phyloP scores from a whole-genome alignment of 345 rosid genomes.

The Gossypium herbaceum region DNA sequence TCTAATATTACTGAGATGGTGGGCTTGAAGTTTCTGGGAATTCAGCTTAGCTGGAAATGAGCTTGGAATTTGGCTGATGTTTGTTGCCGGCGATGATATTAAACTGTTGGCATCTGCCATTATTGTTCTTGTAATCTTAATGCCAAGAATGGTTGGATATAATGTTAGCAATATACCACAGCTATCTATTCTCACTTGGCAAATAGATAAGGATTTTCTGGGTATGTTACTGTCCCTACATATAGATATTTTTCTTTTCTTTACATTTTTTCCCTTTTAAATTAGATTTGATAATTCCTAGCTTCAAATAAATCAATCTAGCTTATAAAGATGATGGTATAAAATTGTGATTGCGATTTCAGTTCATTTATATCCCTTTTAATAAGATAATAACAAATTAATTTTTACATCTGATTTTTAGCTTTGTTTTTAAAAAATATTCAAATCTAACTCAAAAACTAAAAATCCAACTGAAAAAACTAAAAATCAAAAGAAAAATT shows the following conservation, averaged over 20 bases:
- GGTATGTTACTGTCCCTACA: neutral
- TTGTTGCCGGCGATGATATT: constrained; percentile 9
- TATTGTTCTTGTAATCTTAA: neutral
- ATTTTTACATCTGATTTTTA: too few species aligned
- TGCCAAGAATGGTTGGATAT: neutral
- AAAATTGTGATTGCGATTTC: too few species aligned
- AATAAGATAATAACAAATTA: rapidly evolving
- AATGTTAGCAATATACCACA: neutral
- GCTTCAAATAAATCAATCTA: too few species aligned
- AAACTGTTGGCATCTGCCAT: constrained; percentile 22
- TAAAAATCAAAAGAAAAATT: too few species aligned
- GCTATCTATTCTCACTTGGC: neutral
- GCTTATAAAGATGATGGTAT: too few species aligned
- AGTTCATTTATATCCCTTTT: rapidly evolving
- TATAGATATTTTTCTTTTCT: neutral
- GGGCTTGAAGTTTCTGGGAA: neutral
- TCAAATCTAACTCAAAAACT: too few species aligned
- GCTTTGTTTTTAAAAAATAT: too few species aligned
- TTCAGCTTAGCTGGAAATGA: neutral
- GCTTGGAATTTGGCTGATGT: constrained; percentile 12
- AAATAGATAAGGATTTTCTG: constrained; percentile 6
- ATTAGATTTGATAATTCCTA: too few species aligned
- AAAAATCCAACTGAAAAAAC: too few species aligned
- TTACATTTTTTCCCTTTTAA: too few species aligned
- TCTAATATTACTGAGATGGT: neutral